Base-by-base conservation (phyloP, 2,329 filamentous ascomycete genomes). In the Bipolaris sorokiniana region DNA sequence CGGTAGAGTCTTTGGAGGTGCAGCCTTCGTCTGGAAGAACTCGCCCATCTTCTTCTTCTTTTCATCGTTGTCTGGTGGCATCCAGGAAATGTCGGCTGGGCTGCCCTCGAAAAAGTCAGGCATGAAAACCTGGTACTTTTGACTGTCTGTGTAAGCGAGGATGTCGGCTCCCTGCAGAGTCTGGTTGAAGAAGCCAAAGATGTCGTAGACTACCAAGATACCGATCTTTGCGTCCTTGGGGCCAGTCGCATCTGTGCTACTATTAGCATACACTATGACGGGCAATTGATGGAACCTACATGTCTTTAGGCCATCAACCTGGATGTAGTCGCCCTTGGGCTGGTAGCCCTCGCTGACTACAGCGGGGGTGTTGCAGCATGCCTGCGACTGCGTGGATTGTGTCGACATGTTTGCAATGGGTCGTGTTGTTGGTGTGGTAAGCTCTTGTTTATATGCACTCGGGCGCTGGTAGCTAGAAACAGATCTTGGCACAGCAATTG, bases 61-160 rank as follows among this genome's bases (percentile, higher is more conserved):
- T 57, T 88, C 86, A 38, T 86, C 79, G 59, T 78, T 86, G 70
- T 85, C 79, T 15, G 85, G 84, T 0, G 84, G 84, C 72, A 84
- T 86, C 83, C 84, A 86, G 49, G 78, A 79, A 66, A 87, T 85
- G 64, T 84, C 83, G 58, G 82, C 86, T 34, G 91, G 89, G 64
- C 85, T 83, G 74, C 91, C 92, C 58, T 90, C 84, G 81, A 97
- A 96, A 83, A 91, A 94, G 79, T 97, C 93, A 26, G 93, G 93
- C 62, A 97, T 93, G 78, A 93, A 92, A 65, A 97, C 90, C 66
- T 87, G 88, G 81, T 96, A 95, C 71, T 90, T 86, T 58, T 81
- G 75, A 80, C 84, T 77, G 83, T 88, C 81, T 33, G 81, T 79
- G 64, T 79, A 76, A 26, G 86, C 83, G 40, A 88, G 82, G 67